A percentile compares a stretch with the other conserved stretches of the same genome.
These are phyloP conservation scores for Cryptococcus sp. DNA, from an alignment of 1,284 basidiomycete species.

Conservation along the genomic window DNA sequence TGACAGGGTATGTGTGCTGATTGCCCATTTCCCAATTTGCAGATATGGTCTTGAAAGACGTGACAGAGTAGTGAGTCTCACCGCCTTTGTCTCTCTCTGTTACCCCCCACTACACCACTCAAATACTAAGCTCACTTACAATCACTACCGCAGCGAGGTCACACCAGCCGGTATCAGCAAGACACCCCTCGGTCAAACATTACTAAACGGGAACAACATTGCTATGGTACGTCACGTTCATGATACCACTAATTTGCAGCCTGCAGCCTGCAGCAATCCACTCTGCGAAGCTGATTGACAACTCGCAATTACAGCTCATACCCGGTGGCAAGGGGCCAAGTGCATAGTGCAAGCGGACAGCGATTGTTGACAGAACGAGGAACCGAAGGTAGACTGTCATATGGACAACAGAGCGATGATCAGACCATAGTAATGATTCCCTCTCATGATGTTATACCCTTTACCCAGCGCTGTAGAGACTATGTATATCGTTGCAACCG, in stretches of 20 bases:
- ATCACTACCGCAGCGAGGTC: slow-evolving; percentile 64
- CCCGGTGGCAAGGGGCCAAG: slow-evolving; percentile 73
- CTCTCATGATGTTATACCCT: too few relatives aligned
- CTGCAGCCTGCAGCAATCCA: neutral
- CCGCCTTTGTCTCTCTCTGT: too few relatives aligned
- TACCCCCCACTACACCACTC: too few relatives aligned
- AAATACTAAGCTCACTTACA: too few relatives aligned
- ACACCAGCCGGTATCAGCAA: slow-evolving; percentile 79
- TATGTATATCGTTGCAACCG: too few relatives aligned
- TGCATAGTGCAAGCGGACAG: slow-evolving; percentile 6
- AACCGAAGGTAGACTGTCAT: too few relatives aligned
- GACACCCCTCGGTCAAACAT: slow-evolving; percentile 82
- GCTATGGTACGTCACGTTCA: slow-evolving; percentile 71
- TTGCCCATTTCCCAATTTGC: neutral
- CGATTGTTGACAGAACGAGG: too few relatives aligned
- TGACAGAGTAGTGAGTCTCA: slow-evolving; percentile 82
- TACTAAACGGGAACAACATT: slow-evolving; percentile 97
- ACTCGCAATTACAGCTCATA: slow-evolving; percentile 50
- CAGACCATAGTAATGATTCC: too few relatives aligned
- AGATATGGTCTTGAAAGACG: slow-evolving; percentile 99
- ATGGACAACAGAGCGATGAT: too few relatives aligned
- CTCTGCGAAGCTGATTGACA: neutral
- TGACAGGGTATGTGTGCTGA: slow-evolving; percentile 5
- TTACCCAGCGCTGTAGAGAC: too few relatives aligned
- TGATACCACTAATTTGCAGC: neutral